These are phyloP conservation scores for Beauveria brongniartii DNA, from an alignment of 2,329 filamentous ascomycete species.

Conservation along the genomic window DNA sequence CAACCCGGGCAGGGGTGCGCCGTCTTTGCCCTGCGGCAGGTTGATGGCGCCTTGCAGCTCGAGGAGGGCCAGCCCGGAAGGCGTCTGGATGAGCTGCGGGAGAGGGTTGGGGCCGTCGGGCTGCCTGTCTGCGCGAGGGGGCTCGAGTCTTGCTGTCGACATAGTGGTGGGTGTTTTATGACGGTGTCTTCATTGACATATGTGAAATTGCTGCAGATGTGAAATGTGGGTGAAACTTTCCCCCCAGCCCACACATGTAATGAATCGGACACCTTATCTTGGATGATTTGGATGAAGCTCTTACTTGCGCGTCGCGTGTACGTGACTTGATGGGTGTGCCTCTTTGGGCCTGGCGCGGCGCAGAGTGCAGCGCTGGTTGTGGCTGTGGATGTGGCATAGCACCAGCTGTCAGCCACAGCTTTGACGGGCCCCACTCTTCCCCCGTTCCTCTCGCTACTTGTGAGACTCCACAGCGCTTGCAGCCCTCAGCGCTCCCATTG, in stretches of 20 bases:
- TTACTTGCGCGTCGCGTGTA: not conserved
- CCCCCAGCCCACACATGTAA: not conserved
- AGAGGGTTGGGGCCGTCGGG: conserved; percentile 44
- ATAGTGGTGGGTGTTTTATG: conserved; percentile 16
- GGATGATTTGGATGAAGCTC: not conserved
- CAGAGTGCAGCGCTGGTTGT: not conserved
- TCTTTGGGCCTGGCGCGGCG: not conserved
- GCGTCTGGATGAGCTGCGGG: conserved; percentile 78
- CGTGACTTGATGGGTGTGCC: not conserved
- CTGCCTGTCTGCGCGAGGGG: conserved; percentile 19
- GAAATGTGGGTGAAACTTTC: not conserved
- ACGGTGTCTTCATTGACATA: not conserved
- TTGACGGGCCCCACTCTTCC: not conserved
- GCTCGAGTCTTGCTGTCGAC: conserved; percentile 34
- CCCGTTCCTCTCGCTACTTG: not conserved
- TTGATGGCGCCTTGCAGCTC: conserved; percentile 92
- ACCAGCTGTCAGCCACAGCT: not conserved
- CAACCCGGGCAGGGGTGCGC: conserved; percentile 21
- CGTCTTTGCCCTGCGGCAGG: conserved; percentile 42
- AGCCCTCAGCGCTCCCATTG: conserved; percentile 23
- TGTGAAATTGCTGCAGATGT: not conserved
- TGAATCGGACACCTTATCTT: not conserved
- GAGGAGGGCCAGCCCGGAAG: conserved; percentile 78
- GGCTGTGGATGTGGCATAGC: conserved; percentile 4
- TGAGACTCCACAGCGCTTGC: not conserved